Percentiles rank a stretch among this genome's conserved stretches.
Evolutionary conservation across 345 rosid genomes (phyloP).

Genomic region (Schrenkiella parvula): DNA sequence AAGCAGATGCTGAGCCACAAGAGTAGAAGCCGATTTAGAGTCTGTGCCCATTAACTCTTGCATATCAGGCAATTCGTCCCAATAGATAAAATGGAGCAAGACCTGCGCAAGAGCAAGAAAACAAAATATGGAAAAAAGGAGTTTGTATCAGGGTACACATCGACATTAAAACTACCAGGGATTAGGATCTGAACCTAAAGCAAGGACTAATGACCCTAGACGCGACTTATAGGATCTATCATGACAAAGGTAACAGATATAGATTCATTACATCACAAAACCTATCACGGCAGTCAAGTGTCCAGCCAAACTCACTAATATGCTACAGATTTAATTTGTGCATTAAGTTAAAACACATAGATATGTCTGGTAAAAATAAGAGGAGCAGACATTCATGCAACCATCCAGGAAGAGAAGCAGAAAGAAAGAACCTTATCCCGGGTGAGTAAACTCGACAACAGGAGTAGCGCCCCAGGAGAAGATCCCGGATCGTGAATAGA

Average conservation of each 20-base stretch:
- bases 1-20: constrained; percentile 75
- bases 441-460: constrained; percentile 52
- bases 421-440: constrained; percentile 57
- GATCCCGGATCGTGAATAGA: constrained; percentile 46
- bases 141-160: not conserved
- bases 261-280: not conserved
- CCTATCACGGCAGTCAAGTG: not conserved
- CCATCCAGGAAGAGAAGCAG: constrained; percentile 40
- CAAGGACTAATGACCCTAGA: not conserved
- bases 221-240: not conserved
- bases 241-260: not conserved
- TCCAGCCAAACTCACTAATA: not conserved
- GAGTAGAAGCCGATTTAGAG: constrained; percentile 55
- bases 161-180: not conserved
- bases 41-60: constrained; percentile 57
- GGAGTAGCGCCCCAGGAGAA: constrained; percentile 55
- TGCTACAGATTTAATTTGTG: not conserved
- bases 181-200: not conserved
- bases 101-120: constrained; percentile 38
- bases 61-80: constrained; percentile 75
- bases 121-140: not conserved
- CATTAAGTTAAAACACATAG: not conserved
- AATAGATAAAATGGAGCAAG: constrained; percentile 74
- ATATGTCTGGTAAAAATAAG: not conserved
- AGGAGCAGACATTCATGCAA: constrained; percentile 18